A percentile compares a stretch with the other conserved stretches of the same genome.
Conservation (phyloP, 768 basidiomycete species). For the Boletus sp. region DNA sequence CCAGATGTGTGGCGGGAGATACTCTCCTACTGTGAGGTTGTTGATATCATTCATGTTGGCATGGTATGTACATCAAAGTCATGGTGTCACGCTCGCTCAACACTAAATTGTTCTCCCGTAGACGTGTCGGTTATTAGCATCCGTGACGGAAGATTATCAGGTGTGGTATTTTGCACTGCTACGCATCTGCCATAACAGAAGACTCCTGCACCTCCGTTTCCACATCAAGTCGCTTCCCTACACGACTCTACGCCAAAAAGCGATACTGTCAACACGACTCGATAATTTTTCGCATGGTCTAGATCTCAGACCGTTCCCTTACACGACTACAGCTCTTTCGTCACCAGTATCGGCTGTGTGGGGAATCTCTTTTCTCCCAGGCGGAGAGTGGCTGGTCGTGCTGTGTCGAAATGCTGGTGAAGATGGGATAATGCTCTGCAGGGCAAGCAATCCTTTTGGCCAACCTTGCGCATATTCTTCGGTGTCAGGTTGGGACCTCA, state of each 20-base stretch:
- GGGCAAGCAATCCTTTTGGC: neutral
- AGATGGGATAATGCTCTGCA: slow-evolving; percentile 7
- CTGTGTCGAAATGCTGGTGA: neutral
- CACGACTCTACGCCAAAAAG: slow-evolving; percentile 1
- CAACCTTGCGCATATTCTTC: neutral
- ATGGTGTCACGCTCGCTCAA: neutral
- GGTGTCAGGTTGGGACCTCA: neutral
- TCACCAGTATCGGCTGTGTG: neutral
- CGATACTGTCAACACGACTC: slow-evolving; percentile 2
- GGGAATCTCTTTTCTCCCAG: slow-evolving; percentile 9
- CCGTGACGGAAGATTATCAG: neutral
- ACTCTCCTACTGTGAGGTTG: slow-evolving; percentile 10
- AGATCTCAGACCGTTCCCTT: neutral
- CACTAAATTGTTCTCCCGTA: neutral
- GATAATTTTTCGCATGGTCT: slow-evolving; percentile 1
- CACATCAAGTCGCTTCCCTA: neutral
- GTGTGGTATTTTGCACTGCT: slow-evolving; percentile 6
- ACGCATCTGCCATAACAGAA: slow-evolving; percentile 2
- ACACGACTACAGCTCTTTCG: neutral
- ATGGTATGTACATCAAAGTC: slow-evolving; percentile 1
- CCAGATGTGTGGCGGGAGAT: slow-evolving; percentile 5
- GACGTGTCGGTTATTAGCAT: slow-evolving; percentile 5
- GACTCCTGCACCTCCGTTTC: slow-evolving; percentile 1
- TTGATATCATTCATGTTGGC: slow-evolving; percentile 6
- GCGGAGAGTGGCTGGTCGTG: slow-evolving; percentile 9